Conservation (phyloP, 495 filamentous ascomycete genomes). For the Apodospora peruviana region DNA sequence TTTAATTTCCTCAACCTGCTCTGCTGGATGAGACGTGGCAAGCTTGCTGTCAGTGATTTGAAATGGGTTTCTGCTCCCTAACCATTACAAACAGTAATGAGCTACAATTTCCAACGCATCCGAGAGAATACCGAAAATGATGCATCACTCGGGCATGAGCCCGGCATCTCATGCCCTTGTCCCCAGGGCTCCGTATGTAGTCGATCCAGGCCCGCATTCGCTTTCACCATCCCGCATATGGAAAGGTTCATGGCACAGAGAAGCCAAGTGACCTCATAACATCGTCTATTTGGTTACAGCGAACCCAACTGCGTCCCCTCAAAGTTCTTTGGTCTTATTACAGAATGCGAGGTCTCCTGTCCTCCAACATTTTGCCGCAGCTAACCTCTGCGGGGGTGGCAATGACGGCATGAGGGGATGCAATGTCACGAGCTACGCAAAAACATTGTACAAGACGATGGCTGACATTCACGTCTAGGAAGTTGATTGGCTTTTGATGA, state of each 20-base stretch:
- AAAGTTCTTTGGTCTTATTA: not conserved
- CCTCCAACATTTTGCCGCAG: not conserved
- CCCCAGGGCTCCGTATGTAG: not conserved
- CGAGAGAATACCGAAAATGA: too few relatives aligned
- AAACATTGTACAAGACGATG: not conserved
- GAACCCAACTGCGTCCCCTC: not conserved
- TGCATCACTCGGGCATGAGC: too few relatives aligned
- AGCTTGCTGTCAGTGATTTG: too few relatives aligned
- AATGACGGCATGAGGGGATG: too few relatives aligned
- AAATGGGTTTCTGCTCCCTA: too few relatives aligned
- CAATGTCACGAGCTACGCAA: not conserved
- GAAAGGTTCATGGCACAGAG: not conserved
- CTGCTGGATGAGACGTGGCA: too few relatives aligned
- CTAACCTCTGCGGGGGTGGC: not conserved
- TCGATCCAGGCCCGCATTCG: not conserved
- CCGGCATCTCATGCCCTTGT: not conserved
- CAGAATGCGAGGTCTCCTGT: not conserved
- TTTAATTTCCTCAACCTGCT: too few relatives aligned
- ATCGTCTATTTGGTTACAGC: not conserved
- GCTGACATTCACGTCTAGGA: not conserved
- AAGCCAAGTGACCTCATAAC: not conserved
- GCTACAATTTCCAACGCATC: too few relatives aligned
- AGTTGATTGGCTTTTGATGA: slow-evolving; percentile 29
- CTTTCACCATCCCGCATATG: not conserved
- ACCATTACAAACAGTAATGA: too few relatives aligned